Base-by-base conservation (phyloP, 2,329 filamentous ascomycete species). In the Chalara sp. region DNA sequence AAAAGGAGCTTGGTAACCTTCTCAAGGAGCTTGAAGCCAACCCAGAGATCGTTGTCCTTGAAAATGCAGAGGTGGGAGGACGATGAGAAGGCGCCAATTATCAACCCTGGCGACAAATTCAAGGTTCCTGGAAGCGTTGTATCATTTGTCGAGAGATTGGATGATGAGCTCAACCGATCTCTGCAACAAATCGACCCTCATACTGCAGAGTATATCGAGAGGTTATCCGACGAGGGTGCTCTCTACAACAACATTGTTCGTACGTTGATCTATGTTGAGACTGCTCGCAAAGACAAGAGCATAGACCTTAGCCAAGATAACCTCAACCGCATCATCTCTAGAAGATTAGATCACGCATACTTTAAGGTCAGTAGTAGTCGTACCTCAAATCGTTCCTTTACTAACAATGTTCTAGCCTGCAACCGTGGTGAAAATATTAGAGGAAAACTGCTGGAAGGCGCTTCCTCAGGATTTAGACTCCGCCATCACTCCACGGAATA, bases 191-290 rank as follows among this genome's bases (percentile, higher is more conserved):
- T 99, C 65, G 93, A 99, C 68, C 95, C 93, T 51, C 93, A 99
- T 73, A 99, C 93, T 40, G 93, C 93, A 32, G 93, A 99, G 73
- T 99, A 99, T 67, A 96, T 99, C 56, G 93, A 99, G 68, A 83
- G 95, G 53, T 75, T 99, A 53, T 86, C 87, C 50, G 93, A 99
- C 63, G 93, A 99, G 75, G 86, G 86, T 56, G 76, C 85, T 46
- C 77, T 99, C 47, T 99, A 99, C 76, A 90, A 89, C 71, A 86
- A 89, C 71, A 88, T 99, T 68, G 86, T 96, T 67, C 88, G 90
- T 57, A 83, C 87, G 44, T 79, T 90, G 63, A 78, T 96, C 53
- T 99, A 99, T 73, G 86, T 91, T 55, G 93, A 99, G 75, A 77
- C 76, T 56, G 76, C 96, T 50, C 80, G 80, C 67, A 83, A 87